These are phyloP conservation scores for Asterionellopsis glacialis DNA, from an alignment of 108 stramenopile species.

Conservation along the genomic window DNA sequence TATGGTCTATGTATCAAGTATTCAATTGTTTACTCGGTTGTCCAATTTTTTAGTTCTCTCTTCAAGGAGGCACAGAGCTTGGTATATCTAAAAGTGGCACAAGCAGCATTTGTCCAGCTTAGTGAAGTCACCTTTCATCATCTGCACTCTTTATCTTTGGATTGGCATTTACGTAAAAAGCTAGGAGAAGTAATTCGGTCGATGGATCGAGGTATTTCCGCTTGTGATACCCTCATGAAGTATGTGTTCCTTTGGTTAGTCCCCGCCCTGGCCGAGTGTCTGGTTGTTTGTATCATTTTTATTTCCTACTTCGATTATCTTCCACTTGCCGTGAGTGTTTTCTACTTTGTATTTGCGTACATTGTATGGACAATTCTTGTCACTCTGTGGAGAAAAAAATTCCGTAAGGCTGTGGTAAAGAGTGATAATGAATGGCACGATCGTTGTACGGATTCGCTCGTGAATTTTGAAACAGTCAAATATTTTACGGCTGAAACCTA, in stretches of 20 bases:
- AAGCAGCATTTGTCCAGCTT: constrained; percentile 95
- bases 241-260: constrained; percentile 92
- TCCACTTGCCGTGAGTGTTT: constrained; percentile 75
- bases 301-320: constrained; percentile 84
- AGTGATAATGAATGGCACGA: constrained; percentile 95
- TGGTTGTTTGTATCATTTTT: constrained; percentile 89
- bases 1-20: constrained; percentile 50
- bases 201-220: constrained; percentile 91
- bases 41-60: constrained; percentile 60
- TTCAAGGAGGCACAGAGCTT: constrained; percentile 90
- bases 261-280: constrained; percentile 86
- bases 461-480: constrained; percentile 98
- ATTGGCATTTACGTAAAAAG: constrained; percentile 95
- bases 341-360: constrained; percentile 89
- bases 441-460: constrained; percentile 81
- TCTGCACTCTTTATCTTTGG: constrained; percentile 82
- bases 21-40: constrained; percentile 48
- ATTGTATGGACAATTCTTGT: constrained; percentile 85
- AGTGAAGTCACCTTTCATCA: constrained; percentile 86
- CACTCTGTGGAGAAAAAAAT: constrained; percentile 95
- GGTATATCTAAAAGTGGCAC: constrained; percentile 93
- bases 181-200: constrained; percentile 89
- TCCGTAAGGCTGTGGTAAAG: constrained; percentile 88
- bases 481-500: constrained; percentile 93
- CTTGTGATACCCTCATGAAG: constrained; percentile 86